A percentile compares a stretch with the other conserved stretches of the same genome.
These are phyloP conservation scores for Aspergillus intermedius DNA, from an alignment of 2,329 filamentous ascomycete species.

Conservation along the genomic window DNA sequence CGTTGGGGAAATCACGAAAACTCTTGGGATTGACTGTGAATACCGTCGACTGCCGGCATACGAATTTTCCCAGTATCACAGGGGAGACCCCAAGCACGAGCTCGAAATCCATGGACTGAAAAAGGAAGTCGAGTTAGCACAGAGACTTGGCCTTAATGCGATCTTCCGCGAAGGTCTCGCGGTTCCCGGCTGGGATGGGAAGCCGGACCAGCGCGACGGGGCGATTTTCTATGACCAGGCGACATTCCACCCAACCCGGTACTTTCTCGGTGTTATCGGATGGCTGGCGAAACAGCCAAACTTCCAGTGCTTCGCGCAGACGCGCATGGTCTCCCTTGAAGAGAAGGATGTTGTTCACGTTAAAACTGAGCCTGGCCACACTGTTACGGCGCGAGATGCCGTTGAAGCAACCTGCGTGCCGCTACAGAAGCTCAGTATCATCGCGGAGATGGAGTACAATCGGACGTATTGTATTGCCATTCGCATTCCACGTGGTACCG, in stretches of 20 bases:
- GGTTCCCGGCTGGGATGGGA: constrained; percentile 48
- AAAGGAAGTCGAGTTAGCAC: constrained; percentile 42
- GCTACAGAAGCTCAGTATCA: constrained; percentile 49
- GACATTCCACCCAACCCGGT: constrained; percentile 53
- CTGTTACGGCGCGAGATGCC: constrained; percentile 43
- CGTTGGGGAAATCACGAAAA: constrained; percentile 45
- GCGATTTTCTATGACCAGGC: constrained; percentile 45
- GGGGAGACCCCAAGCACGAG: constrained; percentile 37
- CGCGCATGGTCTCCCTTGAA: constrained; percentile 42
- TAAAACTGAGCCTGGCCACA: constrained; percentile 42
- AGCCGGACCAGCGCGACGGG: constrained; percentile 47
- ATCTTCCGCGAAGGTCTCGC: constrained; percentile 35
- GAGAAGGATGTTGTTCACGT: constrained; percentile 47
- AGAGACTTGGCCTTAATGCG: constrained; percentile 39
- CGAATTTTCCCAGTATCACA: constrained; percentile 45
- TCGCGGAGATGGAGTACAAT: constrained; percentile 48
- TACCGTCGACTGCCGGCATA: constrained; percentile 48
- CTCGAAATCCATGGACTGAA: constrained; percentile 42
- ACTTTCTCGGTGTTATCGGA: constrained; percentile 47
- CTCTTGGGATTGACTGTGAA: constrained; percentile 51
- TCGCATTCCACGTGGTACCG: constrained; percentile 45
- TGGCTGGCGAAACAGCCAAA: constrained; percentile 48
- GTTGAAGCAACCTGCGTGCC: constrained; percentile 52
- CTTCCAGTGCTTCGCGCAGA: constrained; percentile 50
- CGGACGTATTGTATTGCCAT: constrained; percentile 54